Evolutionary conservation across 768 basidiomycete species (phyloP), one percentile per base, ranked within the genome.

Genomic region (Boletus rufocinnamomeus): DNA sequence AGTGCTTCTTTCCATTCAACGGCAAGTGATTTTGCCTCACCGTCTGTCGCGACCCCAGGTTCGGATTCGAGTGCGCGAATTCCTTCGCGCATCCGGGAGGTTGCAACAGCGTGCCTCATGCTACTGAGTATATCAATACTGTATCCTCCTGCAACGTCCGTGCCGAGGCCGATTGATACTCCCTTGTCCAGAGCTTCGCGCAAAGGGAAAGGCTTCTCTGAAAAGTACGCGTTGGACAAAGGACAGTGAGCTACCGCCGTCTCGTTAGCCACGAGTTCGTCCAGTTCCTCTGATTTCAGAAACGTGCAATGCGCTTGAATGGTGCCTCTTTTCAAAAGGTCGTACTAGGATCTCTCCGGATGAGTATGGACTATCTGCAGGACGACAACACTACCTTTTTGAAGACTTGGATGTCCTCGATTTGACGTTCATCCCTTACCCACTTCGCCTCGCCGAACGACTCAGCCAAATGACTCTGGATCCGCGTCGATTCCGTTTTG

Each of bases 301-400:
- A 88, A 93, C 2, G 94, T 96, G 74, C 93, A 95, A 70, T 95
- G 94, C 0, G 93, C 93, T 77, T 93, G 91, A 14, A 95, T 72
- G 0, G 91, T 88, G 16, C 80, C 81, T 2, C 78, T 66, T 1
- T 84, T 87, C 49, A 93, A 74, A 6, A 94, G 79, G 8, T 76
- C 73, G 63, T 78, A 65, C 91, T 92, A 70, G 40, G 40, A 54
- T 30, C 14, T 32, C 61, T 45, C 13, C 8, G 1, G 44, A 48
- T 71, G 53, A 69, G 57, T 21, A 46, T 40, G 47, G 10, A 5
- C 7, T 51, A 13, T n/a, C 28, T 34, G 41, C 46, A 50, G 10
- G 50, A 44, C 52, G 56, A 49, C 32, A 54, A 21, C 21, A 16
- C 58, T 70, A 88, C 93, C 63, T 78, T 76, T 58, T 88, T 82